Evolutionary conservation across 2,329 filamentous ascomycete genomes (phyloP).

Genomic region (Microsporum audouinii): DNA sequence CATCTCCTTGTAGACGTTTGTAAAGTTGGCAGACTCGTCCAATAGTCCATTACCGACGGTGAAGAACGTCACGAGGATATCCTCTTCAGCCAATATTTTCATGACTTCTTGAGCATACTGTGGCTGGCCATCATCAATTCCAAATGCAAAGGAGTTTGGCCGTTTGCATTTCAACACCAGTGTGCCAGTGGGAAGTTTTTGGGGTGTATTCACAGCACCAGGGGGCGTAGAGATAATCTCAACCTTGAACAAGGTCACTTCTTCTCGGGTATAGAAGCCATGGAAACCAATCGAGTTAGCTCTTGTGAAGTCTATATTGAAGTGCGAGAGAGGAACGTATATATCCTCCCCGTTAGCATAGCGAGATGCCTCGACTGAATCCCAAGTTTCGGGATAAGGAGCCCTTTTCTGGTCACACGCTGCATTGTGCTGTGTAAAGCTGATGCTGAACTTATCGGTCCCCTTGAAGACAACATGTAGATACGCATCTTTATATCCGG

Average conservation of each 20-base stretch:
- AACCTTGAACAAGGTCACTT: constrained; percentile 44
- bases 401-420: constrained; percentile 44
- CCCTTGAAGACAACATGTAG: constrained; percentile 55
- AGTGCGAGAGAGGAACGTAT: constrained; percentile 57
- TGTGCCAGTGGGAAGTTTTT: constrained; percentile 50
- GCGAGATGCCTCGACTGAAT: constrained; percentile 52
- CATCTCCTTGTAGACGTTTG: constrained; percentile 54
- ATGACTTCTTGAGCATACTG: constrained; percentile 49
- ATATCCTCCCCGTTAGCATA: constrained; percentile 48
- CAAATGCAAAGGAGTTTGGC: constrained; percentile 60
- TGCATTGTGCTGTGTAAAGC: constrained; percentile 56
- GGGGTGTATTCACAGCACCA: constrained; percentile 40
- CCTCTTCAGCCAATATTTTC: constrained; percentile 48
- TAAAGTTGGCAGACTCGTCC: constrained; percentile 49
- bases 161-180: constrained; percentile 54
- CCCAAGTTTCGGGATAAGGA: constrained; percentile 57
- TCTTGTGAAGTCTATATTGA: constrained; percentile 48
- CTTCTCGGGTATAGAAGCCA: constrained; percentile 48
- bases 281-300: constrained; percentile 51
- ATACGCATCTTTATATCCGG: constrained; percentile 45
- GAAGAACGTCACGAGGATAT: constrained; percentile 59
- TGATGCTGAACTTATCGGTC: constrained; percentile 51
- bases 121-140: constrained; percentile 58
- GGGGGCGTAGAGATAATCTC: constrained; percentile 51
- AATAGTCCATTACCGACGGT: constrained; percentile 54